A percentile compares a stretch with the other conserved stretches of the same genome.
phyloP scores from a whole-genome alignment of 345 rosid genomes.

The Hirschfeldia incana region DNA sequence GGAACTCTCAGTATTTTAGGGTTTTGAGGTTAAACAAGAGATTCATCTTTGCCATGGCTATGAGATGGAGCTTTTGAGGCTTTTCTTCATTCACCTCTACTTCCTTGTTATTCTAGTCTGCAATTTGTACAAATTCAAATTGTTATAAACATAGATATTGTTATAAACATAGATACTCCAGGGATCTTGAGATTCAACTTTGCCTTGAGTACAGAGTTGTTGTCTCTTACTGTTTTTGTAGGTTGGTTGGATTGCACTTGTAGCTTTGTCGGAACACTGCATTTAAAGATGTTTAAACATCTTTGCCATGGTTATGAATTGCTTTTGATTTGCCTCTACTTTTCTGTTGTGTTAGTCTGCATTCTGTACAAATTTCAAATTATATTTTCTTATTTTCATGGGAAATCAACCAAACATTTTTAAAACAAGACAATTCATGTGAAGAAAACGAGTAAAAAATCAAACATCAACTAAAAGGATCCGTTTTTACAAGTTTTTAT shows the following conservation, averaged over 20 bases:
- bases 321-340: not conserved
- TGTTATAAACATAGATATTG: too few relatives aligned
- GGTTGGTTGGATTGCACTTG: not conserved
- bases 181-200: not conserved
- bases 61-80: too few relatives aligned
- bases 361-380: not conserved
- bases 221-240: not conserved
- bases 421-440: not conserved
- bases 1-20: too few relatives aligned
- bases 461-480: not conserved
- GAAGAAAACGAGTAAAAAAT: too few relatives aligned
- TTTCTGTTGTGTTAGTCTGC: not conserved
- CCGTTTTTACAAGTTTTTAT: not conserved
- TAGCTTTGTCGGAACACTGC: not conserved
- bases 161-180: not conserved
- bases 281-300: not conserved
- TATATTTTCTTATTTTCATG: not conserved
- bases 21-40: too few relatives aligned
- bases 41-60: too few relatives aligned
- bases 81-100: too few relatives aligned
- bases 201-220: not conserved
- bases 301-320: not conserved
- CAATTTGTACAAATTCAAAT: too few relatives aligned
- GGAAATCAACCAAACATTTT: too few relatives aligned
- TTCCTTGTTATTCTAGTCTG: too few relatives aligned